Base-by-base conservation (phyloP, 805 yeast species). In the Naumovozyma castellii region DNA sequence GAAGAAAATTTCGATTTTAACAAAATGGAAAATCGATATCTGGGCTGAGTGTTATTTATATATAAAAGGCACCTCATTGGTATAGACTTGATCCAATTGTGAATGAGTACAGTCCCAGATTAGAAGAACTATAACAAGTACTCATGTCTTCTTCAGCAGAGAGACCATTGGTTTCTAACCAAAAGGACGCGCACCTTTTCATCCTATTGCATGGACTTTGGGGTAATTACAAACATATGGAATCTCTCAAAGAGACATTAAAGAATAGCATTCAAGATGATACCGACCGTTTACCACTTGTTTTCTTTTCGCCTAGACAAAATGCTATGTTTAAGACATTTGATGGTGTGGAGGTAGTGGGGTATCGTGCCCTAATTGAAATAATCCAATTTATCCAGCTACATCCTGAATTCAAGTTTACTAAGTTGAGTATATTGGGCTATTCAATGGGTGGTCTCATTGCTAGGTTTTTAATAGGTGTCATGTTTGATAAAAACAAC, bases 391-490 rank as follows among this genome's bases (percentile, higher is more conserved):
- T 69, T 49, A 59, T 75, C 20, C 61, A 60, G 14, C 54, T 46
- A 9, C 56, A 64, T 44, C 49, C 68, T 18, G 44, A 43, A 13
- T 9, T 17, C 27, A 61, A 35, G 51, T 51, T 40, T 48, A 61
- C 37, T 41, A 53, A 77, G 48, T 72, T 90, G 37, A 83, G 94
- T 44, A 67, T 90, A 32, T 70, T 84, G 2, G 96, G 97, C 0
- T 90, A 88, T 58, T 84, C 95, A 0, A 64, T 90, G 43, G 97
- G 97, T 17, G 97, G 97, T 0, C 62, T 88, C 28, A 76, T 90
- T 25, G 69, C 87, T 0, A 67, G 97, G 37, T 87, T 84, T 57
- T 79, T 86, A 18, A 69, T 87, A 35, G 97, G 97, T 2, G 68
- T 81, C 35, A 48, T 59, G 51, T 52, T 65, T 78, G 46, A 72